A percentile compares a stretch with the other conserved stretches of the same genome.
These are phyloP conservation scores for Adansonia digitata DNA, from an alignment of 345 rosid species.

Conservation along the genomic window DNA sequence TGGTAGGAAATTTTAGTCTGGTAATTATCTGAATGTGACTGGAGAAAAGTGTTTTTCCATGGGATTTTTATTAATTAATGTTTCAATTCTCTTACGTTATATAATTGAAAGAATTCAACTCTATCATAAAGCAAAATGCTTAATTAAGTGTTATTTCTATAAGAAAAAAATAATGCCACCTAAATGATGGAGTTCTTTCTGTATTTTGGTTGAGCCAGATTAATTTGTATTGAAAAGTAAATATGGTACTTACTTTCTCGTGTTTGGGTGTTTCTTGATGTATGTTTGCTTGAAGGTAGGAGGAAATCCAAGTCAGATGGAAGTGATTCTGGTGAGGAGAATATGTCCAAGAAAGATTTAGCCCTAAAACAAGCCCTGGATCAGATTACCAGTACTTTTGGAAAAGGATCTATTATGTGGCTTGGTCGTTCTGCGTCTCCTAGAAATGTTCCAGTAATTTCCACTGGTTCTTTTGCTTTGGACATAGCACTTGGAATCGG, in stretches of 20 bases:
- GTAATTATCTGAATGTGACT: not conserved
- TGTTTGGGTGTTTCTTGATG: not conserved
- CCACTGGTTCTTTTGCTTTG: constrained; percentile 86
- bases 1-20: not conserved
- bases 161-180: not conserved
- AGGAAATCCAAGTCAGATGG: constrained; percentile 70
- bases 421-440: constrained; percentile 45
- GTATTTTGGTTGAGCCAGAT: not conserved
- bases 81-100: not conserved
- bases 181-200: not conserved
- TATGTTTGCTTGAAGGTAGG: constrained; percentile 41
- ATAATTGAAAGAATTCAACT: not conserved
- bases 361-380: constrained; percentile 92
- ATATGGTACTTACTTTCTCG: not conserved
- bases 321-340: constrained; percentile 68
- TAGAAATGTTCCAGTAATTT: constrained; percentile 68
- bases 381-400: constrained; percentile 75
- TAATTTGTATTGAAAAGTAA: not conserved
- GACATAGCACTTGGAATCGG: constrained; percentile 84
- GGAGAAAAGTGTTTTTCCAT: not conserved
- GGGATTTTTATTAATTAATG: not conserved
- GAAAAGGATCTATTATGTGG: constrained; percentile 78
- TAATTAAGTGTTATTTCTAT: not conserved
- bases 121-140: not conserved
- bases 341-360: constrained; percentile 75